These are phyloP conservation scores for Chrysosporium queenslandicum DNA, from an alignment of 2,329 filamentous ascomycete genomes.

Conservation along the genomic window DNA sequence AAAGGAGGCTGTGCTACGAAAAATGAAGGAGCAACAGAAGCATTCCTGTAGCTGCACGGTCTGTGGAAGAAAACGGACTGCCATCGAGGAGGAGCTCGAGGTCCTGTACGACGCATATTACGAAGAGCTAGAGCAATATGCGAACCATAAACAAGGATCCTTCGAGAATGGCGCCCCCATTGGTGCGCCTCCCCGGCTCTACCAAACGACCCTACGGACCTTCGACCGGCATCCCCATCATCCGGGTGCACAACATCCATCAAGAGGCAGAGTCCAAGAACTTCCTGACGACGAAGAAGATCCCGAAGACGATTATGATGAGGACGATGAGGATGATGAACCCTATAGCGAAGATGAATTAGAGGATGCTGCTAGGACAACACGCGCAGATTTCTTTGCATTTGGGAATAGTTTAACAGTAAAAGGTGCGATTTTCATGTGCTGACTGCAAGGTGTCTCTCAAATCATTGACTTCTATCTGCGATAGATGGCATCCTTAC, in stretches of 20 bases:
- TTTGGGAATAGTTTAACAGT: slow-evolving; percentile 97
- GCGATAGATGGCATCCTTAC: slow-evolving; percentile 81
- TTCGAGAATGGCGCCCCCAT: slow-evolving; percentile 54
- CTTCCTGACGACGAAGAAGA: slow-evolving; percentile 49
- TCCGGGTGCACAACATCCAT: slow-evolving; percentile 52
- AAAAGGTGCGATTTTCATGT: slow-evolving; percentile 51
- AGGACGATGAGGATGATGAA: slow-evolving; percentile 61
- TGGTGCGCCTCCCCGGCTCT: slow-evolving; percentile 56
- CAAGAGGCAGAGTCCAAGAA: slow-evolving; percentile 60
- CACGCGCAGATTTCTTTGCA: slow-evolving; percentile 75
- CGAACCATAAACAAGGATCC: slow-evolving; percentile 63
- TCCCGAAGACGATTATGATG: slow-evolving; percentile 48
- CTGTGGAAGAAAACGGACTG: slow-evolving; percentile 88
- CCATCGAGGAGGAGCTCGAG: slow-evolving; percentile 95
- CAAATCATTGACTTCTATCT: slow-evolving; percentile 11
- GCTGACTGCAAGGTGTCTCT: background rate
- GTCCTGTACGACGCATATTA: slow-evolving; percentile 98
- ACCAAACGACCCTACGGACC: slow-evolving; percentile 47
- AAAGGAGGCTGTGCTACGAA: slow-evolving; percentile 92
- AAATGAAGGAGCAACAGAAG: slow-evolving; percentile 99
- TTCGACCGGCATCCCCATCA: slow-evolving; percentile 48
- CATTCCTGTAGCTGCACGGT: slow-evolving; percentile 98
- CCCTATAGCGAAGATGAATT: slow-evolving; percentile 55
- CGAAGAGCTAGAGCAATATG: slow-evolving; percentile 93
- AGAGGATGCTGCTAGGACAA: slow-evolving; percentile 53